phyloP scores from a whole-genome alignment of 352 stramenopile genomes.

The Globisporangium parvum region DNA sequence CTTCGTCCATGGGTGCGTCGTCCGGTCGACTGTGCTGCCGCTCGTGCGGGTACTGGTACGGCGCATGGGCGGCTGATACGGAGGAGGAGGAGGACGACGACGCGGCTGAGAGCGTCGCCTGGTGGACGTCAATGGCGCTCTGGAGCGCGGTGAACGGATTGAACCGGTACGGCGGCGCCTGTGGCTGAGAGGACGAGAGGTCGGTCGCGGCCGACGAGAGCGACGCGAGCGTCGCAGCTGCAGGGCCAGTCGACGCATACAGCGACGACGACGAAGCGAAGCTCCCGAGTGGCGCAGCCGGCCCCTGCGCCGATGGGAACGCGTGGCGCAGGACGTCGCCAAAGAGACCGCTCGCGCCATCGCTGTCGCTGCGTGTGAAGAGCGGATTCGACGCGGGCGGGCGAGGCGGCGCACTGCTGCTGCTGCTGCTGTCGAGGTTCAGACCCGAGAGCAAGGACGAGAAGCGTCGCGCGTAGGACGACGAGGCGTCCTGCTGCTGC shows the following conservation, averaged over 20 bases:
- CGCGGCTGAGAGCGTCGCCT: slow-evolving; percentile 13
- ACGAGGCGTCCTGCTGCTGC: slow-evolving; percentile 4
- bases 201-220: slow-evolving; percentile 12
- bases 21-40: slow-evolving; percentile 7
- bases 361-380: slow-evolving; percentile 52
- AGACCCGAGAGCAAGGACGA: slow-evolving; percentile 25
- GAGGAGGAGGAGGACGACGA: neutral
- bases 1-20: slow-evolving; percentile 7
- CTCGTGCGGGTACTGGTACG: slow-evolving; percentile 13
- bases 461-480: slow-evolving; percentile 18
- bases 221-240: slow-evolving; percentile 8
- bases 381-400: slow-evolving; percentile 42
- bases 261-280: slow-evolving; percentile 37
- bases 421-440: slow-evolving; percentile 14
- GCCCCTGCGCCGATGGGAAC: slow-evolving; percentile 24
- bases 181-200: slow-evolving; percentile 1
- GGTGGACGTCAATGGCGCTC: slow-evolving; percentile 41
- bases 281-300: slow-evolving; percentile 13
- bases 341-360: slow-evolving; percentile 29
- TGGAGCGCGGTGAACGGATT: slow-evolving; percentile 59
- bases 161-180: slow-evolving; percentile 33
- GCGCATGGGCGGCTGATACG: slow-evolving; percentile 1
- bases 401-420: slow-evolving; percentile 12
- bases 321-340: slow-evolving; percentile 44
- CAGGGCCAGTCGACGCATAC: slow-evolving; percentile 22